A percentile compares a stretch with the other conserved stretches of the same genome.
These are phyloP conservation scores for Aspergillus brunneoviolaceus DNA, from an alignment of 2,329 filamentous ascomycete genomes.

Conservation along the genomic window DNA sequence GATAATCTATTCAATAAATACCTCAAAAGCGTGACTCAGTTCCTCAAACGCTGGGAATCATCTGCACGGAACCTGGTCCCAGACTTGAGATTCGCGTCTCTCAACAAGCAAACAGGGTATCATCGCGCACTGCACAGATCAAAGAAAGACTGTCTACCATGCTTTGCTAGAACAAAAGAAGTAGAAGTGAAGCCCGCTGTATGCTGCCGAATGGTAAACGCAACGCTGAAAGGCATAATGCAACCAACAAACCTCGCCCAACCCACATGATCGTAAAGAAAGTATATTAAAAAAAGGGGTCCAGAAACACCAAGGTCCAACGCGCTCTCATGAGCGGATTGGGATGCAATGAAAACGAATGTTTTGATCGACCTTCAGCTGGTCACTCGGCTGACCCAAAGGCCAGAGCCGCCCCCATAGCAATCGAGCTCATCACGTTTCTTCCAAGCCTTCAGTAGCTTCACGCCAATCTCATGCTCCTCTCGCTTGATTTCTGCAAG, in stretches of 20 bases:
- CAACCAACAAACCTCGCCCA: conserved; percentile 8
- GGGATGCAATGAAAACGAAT: conserved; percentile 3
- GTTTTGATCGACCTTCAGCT: conserved; percentile 44
- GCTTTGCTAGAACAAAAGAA: conserved; percentile 18
- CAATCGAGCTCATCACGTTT: conserved; percentile 63
- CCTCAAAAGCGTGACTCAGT: background rate
- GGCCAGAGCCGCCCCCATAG: conserved; percentile 53
- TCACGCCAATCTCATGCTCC: conserved; percentile 75
- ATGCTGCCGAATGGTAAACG: conserved; percentile 13
- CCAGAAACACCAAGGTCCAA: conserved; percentile 9
- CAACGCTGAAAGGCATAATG: conserved; percentile 9
- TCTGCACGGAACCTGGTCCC: conserved; percentile 2
- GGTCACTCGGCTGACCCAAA: conserved; percentile 80
- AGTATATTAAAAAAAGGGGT: conserved; percentile 11
- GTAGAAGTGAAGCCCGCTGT: conserved; percentile 10
- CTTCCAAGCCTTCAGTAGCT: conserved; percentile 72
- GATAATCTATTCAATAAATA: background rate
- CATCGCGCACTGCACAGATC: conserved; percentile 12
- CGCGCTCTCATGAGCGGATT: background rate
- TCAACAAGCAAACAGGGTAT: conserved; percentile 16
- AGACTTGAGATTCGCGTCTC: conserved; percentile 1
- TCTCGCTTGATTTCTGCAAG: conserved; percentile 72
- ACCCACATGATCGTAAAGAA: background rate
- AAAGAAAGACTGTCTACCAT: conserved; percentile 9
- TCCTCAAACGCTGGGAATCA: background rate